Evolutionary conservation across 768 basidiomycete species (phyloP).

Genomic region (Agaricus subrufescens): DNA sequence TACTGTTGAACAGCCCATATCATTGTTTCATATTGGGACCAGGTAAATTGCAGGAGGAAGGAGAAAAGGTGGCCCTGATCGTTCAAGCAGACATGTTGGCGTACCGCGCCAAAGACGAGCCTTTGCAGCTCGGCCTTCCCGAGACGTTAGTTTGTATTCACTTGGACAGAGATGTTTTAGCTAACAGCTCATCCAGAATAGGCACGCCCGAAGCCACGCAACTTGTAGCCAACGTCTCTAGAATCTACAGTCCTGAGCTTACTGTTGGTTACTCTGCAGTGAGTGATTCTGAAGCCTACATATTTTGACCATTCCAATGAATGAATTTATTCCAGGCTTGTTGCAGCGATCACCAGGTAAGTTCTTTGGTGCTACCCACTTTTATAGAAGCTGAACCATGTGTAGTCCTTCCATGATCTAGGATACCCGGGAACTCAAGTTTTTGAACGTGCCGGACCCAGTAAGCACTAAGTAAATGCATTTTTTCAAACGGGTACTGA

Average conservation of each 20-base stretch:
- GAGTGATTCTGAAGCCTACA: constrained; percentile 17
- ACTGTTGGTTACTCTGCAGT: constrained; percentile 63
- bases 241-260: constrained; percentile 78
- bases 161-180: neutral
- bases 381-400: constrained; percentile 2
- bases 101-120: constrained; percentile 75
- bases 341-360: constrained; percentile 87
- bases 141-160: constrained; percentile 39
- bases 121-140: constrained; percentile 80
- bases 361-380: neutral
- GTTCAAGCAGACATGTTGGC: constrained; percentile 93
- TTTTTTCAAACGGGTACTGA: neutral
- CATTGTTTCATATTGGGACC: neutral
- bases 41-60: constrained; percentile 55
- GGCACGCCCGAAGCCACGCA: constrained; percentile 74
- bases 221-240: constrained; percentile 70
- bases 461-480: constrained; percentile 27
- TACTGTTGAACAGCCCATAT: neutral
- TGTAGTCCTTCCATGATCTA: constrained; percentile 71
- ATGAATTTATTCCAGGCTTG: constrained; percentile 47
- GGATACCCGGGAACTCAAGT: constrained; percentile 86
- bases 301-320: neutral
- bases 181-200: constrained; percentile 42
- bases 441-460: constrained; percentile 81
- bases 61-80: constrained; percentile 74